Evolutionary conservation across 108 stramenopile genomes (phyloP).

Genomic region (Cyclotella cryptica): DNA sequence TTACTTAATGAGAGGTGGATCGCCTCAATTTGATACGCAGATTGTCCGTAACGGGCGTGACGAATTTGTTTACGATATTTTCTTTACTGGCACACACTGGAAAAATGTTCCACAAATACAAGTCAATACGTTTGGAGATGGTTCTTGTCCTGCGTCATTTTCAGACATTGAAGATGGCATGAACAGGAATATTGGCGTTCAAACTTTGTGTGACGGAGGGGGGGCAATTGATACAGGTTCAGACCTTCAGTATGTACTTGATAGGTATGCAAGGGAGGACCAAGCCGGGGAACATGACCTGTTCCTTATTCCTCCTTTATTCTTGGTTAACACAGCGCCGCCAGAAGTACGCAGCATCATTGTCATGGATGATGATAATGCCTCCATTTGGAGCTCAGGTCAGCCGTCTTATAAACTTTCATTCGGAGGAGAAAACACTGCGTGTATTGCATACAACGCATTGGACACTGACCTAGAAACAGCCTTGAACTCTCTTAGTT

Average conservation of each 20-base stretch:
- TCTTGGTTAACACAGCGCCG: slow-evolving; percentile 37
- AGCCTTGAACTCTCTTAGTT: slow-evolving; percentile 39
- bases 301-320: slow-evolving; percentile 51
- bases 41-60: slow-evolving; percentile 52
- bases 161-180: slow-evolving; percentile 46
- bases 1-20: slow-evolving; percentile 39
- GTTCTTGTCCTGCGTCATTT: slow-evolving; percentile 42
- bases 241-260: slow-evolving; percentile 38
- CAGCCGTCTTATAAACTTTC: slow-evolving; percentile 50
- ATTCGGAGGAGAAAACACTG: slow-evolving; percentile 48
- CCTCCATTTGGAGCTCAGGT: slow-evolving; percentile 42
- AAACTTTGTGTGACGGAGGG: slow-evolving; percentile 52
- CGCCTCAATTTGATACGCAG: slow-evolving; percentile 54
- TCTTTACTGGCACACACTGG: slow-evolving; percentile 71
- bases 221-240: slow-evolving; percentile 31
- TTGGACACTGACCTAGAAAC: slow-evolving; percentile 62
- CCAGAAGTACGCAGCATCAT: slow-evolving; percentile 49
- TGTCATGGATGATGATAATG: slow-evolving; percentile 46
- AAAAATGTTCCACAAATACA: slow-evolving; percentile 59
- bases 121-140: slow-evolving; percentile 61
- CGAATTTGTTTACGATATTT: slow-evolving; percentile 79
- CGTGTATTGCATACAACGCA: slow-evolving; percentile 59
- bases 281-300: slow-evolving; percentile 32
- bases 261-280: slow-evolving; percentile 20
- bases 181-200: slow-evolving; percentile 58